Evolutionary conservation across 179 eudicot genomes (phyloP).

Genomic region (Vitellaria paradoxa): DNA sequence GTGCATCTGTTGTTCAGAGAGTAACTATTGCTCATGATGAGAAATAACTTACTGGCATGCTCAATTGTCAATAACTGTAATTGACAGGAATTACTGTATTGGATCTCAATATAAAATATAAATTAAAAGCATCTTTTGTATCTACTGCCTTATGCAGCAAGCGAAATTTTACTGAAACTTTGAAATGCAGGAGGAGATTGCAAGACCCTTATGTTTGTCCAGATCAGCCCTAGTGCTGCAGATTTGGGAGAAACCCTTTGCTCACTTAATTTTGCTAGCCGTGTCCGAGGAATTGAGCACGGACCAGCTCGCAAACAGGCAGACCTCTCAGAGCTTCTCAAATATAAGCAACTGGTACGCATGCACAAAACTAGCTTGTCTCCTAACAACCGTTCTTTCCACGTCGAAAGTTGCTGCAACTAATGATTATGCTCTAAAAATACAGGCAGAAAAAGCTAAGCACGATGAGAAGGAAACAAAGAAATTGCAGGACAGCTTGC

Average conservation of each 20-base stretch:
- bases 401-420: neutral
- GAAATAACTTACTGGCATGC: too few species aligned
- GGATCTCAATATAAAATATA: neutral
- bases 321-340: slow-evolving; percentile 67
- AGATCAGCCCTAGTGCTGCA: slow-evolving; percentile 68
- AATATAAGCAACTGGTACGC: slow-evolving; percentile 86
- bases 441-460: slow-evolving; percentile 86
- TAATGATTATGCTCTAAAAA: slow-evolving; percentile 12
- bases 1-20: too few species aligned
- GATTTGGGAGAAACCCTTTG: slow-evolving; percentile 93
- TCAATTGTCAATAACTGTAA: neutral
- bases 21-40: neutral
- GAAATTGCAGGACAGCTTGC: slow-evolving; percentile 76
- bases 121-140: neutral
- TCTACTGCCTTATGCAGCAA: neutral
- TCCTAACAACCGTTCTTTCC: neutral
- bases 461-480: slow-evolving; percentile 89
- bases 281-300: slow-evolving; percentile 88
- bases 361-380: neutral
- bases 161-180: neutral
- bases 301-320: slow-evolving; percentile 92
- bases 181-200: slow-evolving; percentile 83
- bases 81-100: neutral
- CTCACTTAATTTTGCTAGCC: slow-evolving; percentile 90
- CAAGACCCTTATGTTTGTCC: slow-evolving; percentile 95